These are phyloP conservation scores for Warburgia ugandensis DNA, from an alignment of 164 flowering plant genomes.

Conservation along the genomic window DNA sequence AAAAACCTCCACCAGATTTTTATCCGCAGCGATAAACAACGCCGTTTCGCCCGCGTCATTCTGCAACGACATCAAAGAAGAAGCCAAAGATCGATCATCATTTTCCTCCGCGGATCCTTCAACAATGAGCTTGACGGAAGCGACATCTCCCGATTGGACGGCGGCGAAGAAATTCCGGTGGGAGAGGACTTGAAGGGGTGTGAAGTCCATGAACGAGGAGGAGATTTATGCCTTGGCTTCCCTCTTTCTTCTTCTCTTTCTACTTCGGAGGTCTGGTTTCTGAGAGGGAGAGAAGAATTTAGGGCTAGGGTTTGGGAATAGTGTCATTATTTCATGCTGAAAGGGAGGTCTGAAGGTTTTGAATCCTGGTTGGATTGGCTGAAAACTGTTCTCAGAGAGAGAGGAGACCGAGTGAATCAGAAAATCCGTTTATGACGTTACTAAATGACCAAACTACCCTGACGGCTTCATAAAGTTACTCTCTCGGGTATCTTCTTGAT, in stretches of 20 bases:
- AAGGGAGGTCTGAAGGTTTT: no score
- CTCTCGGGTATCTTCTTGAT: no score
- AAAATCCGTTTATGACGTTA: no score
- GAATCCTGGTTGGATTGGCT: no score
- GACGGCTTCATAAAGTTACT: no score
- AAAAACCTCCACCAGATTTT: slow-evolving; percentile 46
- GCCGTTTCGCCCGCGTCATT: slow-evolving; percentile 78
- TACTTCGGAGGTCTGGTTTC: neutral
- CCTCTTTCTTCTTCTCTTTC: neutral
- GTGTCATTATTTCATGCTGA: no score
- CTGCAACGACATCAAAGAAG: slow-evolving; percentile 51
- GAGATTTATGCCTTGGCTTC: slow-evolving; percentile 1
- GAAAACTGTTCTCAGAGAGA: no score
- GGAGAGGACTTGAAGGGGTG: slow-evolving; percentile 49
- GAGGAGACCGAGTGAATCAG: no score
- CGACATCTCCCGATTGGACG: slow-evolving; percentile 62
- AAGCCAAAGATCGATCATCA: slow-evolving; percentile 19
- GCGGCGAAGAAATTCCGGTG: slow-evolving; percentile 67
- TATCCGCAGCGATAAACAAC: slow-evolving; percentile 66
- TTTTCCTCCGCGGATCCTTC: slow-evolving; percentile 20
- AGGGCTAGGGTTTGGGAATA: no score
- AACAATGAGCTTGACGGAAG: slow-evolving; percentile 25
- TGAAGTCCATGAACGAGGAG: slow-evolving; percentile 35
- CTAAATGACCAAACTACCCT: no score
- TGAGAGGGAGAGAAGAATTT: no score